A percentile compares a stretch with the other conserved stretches of the same genome.
Evolutionary conservation across 1,139 yeast species (phyloP).

Genomic region (Casaregolazyma lundiana): DNA sequence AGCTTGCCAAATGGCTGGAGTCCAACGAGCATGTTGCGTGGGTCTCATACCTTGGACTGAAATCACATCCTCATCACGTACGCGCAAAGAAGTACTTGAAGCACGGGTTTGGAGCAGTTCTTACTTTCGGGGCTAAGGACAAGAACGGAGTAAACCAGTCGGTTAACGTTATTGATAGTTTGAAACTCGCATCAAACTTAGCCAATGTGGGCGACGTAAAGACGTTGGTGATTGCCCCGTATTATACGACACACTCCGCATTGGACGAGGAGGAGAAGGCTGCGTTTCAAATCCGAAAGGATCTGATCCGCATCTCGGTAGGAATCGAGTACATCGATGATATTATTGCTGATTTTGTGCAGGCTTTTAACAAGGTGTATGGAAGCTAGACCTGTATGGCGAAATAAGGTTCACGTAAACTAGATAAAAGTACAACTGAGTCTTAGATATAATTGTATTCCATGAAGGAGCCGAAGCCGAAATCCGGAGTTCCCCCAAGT

Average conservation of each 20-base stretch:
- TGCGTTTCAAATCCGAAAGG: slow-evolving; percentile 81
- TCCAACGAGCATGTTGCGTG: slow-evolving; percentile 66
- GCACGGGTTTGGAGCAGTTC: slow-evolving; percentile 78
- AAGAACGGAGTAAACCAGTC: slow-evolving; percentile 53
- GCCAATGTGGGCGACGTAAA: slow-evolving; percentile 97
- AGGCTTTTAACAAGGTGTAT: slow-evolving; percentile 48
- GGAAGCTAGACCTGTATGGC: background rate
- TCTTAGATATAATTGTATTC: slow-evolving; percentile 7
- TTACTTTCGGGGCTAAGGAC: slow-evolving; percentile 80
- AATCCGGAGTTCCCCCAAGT: slow-evolving; percentile 37
- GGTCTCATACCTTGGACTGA: slow-evolving; percentile 91
- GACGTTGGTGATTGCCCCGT: slow-evolving; percentile 92
- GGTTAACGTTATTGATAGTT: slow-evolving; percentile 73
- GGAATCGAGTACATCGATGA: slow-evolving; percentile 92
- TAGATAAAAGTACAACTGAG: background rate
- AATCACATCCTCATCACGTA: slow-evolving; percentile 76
- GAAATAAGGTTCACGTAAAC: background rate
- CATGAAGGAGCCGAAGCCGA: slow-evolving; percentile 20
- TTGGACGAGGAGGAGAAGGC: slow-evolving; percentile 72
- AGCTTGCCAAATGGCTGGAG: slow-evolving; percentile 74
- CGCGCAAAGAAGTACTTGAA: slow-evolving; percentile 75
- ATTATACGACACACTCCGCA: slow-evolving; percentile 93
- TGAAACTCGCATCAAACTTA: slow-evolving; percentile 81
- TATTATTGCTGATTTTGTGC: slow-evolving; percentile 79
- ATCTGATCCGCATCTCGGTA: slow-evolving; percentile 79